These are phyloP conservation scores for Isochrysis galbana DNA, from an alignment of 78 protist species.

Conservation along the genomic window DNA sequence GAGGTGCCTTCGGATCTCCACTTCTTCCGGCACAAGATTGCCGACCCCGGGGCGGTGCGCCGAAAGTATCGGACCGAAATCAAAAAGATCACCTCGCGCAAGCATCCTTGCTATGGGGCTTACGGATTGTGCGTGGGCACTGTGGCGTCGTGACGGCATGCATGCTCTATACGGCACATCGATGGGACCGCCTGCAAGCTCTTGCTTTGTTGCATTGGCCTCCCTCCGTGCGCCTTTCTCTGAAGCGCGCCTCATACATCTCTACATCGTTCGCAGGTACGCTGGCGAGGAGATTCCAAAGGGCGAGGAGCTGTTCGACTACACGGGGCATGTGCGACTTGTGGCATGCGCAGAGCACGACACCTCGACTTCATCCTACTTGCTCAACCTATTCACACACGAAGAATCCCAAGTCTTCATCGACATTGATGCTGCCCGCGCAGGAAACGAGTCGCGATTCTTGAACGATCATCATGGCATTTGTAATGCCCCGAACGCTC, in stretches of 20 bases:
- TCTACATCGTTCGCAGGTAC: too few species aligned
- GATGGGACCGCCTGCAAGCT: too few species aligned
- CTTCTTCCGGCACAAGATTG: background rate
- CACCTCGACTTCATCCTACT: background rate
- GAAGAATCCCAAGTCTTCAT: background rate
- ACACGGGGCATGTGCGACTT: background rate
- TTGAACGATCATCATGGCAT: constrained; percentile 15
- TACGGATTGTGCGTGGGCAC: background rate
- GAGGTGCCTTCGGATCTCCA: background rate
- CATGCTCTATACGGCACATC: too few species aligned
- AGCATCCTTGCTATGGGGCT: constrained; percentile 12
- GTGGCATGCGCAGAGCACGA: background rate
- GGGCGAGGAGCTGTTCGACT: background rate
- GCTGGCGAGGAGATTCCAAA: background rate
- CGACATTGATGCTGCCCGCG: background rate
- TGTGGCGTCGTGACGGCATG: too few species aligned
- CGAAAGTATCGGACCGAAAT: background rate
- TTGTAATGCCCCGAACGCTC: background rate
- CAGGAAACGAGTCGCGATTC: constrained; percentile 30
- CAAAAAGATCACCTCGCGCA: background rate
- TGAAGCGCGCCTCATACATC: background rate
- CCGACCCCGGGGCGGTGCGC: background rate
- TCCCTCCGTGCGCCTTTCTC: too few species aligned
- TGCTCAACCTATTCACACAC: background rate
- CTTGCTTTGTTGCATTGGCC: too few species aligned